Evolutionary conservation across 257 asterid genomes (phyloP).

Genomic region (Petrea volubilis): DNA sequence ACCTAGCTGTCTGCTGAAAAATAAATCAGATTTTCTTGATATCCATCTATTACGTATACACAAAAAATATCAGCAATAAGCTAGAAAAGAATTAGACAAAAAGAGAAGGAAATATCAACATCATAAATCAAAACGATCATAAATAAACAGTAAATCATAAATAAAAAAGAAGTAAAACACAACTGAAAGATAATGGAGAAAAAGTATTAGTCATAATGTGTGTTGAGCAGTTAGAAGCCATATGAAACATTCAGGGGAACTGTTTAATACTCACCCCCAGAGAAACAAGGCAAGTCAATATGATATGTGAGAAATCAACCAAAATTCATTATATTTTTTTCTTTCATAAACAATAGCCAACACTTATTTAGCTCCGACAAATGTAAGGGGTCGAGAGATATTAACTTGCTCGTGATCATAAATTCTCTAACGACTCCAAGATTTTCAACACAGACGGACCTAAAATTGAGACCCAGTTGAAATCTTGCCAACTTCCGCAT

Average conservation of each 20-base stretch:
- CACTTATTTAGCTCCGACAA: background rate
- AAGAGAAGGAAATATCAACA: background rate
- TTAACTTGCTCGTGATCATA: background rate
- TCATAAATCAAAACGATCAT: background rate
- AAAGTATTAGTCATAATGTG: background rate
- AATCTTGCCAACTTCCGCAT: conserved; percentile 7
- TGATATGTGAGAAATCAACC: background rate
- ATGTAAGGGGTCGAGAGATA: background rate
- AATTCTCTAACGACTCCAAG: background rate
- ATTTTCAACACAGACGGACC: background rate
- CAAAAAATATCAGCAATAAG: background rate
- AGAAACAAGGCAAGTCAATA: background rate
- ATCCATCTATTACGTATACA: background rate
- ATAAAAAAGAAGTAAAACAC: background rate
- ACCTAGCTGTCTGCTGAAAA: conserved; percentile 11
- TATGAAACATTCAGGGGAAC: background rate
- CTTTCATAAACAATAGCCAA: background rate
- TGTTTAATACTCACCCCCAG: background rate
- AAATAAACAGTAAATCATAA: background rate
- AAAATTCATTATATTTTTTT: background rate
- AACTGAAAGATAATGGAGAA: background rate
- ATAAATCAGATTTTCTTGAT: background rate
- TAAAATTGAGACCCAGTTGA: background rate
- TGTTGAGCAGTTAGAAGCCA: background rate
- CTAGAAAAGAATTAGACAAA: background rate